Percentiles rank a stretch among this genome's conserved stretches.
phyloP scores from a whole-genome alignment of 805 yeast species.

The Wickerhamomyces sydowiorum region DNA sequence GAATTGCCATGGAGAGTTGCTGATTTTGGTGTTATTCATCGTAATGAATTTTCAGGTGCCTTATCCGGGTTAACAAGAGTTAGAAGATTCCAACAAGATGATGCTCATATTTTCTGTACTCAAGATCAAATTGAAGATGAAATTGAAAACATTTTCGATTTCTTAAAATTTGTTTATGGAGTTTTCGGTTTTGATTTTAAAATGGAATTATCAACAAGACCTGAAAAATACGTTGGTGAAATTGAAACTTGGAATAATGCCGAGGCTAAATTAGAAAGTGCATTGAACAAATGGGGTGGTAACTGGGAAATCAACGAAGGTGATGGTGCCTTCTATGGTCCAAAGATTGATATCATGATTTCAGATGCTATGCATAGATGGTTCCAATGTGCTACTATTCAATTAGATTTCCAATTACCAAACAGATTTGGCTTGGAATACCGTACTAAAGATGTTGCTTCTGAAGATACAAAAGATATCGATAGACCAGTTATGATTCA shows the following conservation, averaged over 20 bases:
- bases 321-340: conserved; percentile 96
- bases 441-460: conserved; percentile 56
- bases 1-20: conserved; percentile 99
- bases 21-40: conserved; percentile 94
- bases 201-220: conserved; percentile 96
- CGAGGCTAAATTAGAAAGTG: conserved; percentile 75
- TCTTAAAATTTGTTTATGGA: conserved; percentile 81
- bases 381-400: conserved; percentile 99
- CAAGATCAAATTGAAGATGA: conserved; percentile 85
- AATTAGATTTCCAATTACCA: conserved; percentile 97
- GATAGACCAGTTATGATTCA: conserved; percentile 98
- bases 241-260: conserved; percentile 92
- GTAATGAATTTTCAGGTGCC: conserved; percentile 96
- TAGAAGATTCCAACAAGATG: conserved; percentile 98
- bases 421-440: conserved; percentile 86
- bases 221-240: conserved; percentile 94
- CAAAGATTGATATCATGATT: conserved; percentile 94
- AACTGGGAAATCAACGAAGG: conserved; percentile 94
- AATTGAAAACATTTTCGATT: conserved; percentile 79
- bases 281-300: conserved; percentile 81
- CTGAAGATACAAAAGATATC: conserved; percentile 42
- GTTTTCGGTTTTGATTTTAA: conserved; percentile 91
- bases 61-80: conserved; percentile 93
- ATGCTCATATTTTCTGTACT: conserved; percentile 96
- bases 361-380: conserved; percentile 93